Evolutionary conservation across 352 stramenopile species (phyloP).

Genomic region (Phytophthora hybrid): DNA sequence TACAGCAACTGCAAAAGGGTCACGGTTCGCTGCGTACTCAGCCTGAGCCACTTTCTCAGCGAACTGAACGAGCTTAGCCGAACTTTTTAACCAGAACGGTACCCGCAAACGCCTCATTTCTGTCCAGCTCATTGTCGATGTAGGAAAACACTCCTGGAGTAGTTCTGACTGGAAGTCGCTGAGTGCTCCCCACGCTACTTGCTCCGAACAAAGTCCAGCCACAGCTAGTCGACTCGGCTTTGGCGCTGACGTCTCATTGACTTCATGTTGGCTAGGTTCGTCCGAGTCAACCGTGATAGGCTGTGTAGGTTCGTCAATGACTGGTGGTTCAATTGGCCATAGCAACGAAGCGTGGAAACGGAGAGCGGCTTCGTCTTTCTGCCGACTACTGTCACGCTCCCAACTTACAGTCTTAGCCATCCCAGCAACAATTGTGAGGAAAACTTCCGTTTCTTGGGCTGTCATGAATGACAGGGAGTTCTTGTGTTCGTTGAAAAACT

Average conservation of each 20-base stretch:
- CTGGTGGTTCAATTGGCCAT: constrained; percentile 54
- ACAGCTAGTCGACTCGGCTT: not conserved
- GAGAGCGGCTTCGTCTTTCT: constrained; percentile 78
- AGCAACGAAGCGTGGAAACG: constrained; percentile 78
- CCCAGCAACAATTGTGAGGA: constrained; percentile 59
- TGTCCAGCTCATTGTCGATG: constrained; percentile 62
- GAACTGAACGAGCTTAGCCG: constrained; percentile 57
- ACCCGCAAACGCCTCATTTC: constrained; percentile 71
- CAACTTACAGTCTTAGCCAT: constrained; percentile 68
- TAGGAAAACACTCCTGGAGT: constrained; percentile 76
- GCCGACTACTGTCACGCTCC: constrained; percentile 58
- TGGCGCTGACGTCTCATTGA: constrained; percentile 2
- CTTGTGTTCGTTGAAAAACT: constrained; percentile 72
- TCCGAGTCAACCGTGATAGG: not conserved
- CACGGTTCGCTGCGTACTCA: constrained; percentile 75
- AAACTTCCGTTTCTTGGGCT: constrained; percentile 45
- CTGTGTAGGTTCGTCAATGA: not conserved
- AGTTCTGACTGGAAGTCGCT: constrained; percentile 74
- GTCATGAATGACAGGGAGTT: constrained; percentile 63
- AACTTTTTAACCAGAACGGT: constrained; percentile 83
- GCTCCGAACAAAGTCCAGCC: constrained; percentile 78
- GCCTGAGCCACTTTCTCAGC: constrained; percentile 79
- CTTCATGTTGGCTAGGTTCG: constrained; percentile 9
- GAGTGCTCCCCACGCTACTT: constrained; percentile 77
- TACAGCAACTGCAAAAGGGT: constrained; percentile 87